Evolutionary conservation across 306 rosid species (phyloP), one percentile per base, ranked within the genome.

Genomic region (Neltuma alba): DNA sequence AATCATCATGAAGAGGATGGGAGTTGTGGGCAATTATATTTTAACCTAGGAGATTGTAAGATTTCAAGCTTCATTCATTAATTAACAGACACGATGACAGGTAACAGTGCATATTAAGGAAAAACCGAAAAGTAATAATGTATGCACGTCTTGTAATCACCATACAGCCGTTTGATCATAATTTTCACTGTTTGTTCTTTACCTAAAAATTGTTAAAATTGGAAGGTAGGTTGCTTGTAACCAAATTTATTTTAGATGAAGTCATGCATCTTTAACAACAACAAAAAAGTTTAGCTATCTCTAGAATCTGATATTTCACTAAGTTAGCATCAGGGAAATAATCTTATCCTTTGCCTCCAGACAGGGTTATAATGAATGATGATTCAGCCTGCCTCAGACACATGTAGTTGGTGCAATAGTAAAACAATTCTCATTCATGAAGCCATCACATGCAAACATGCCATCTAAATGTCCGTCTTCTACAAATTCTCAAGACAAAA

Each of bases 271-370:
- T 42, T 33, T 50, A 45, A 34, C 42, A 42, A 58, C 20, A 57
- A 37, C 77, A 27, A 15, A 57, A 57, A 57, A 57, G 64, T 44
- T 21, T 25, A 70, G 44, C 55, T 11, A 20, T 55, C n/a, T 31
- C 21, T 61, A 80, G 44, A 80, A 25, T 14, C 55, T 68, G 14
- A 2, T 16, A 57, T 67, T 40, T 30, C 38, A 57, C 16, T 20
- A 18, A 48, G 38, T 30, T 63, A 64, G 44, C 27, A 42, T 44
- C 42, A 76, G 76, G 71, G 37, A 72, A 36, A 67, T 25, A 57
- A 31, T 67, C 62, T 33, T 16, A 38, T 72, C 52, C 30, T 41
- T 44, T 34, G 71, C 28, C 58, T 57, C 16, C 75, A 41, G 27
- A 67, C 34, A 81, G 38, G 63, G 34, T 44, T 52, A 27, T 41